These are phyloP conservation scores for Apiosordaria backusii DNA, from an alignment of 495 filamentous ascomycete genomes.

Conservation along the genomic window DNA sequence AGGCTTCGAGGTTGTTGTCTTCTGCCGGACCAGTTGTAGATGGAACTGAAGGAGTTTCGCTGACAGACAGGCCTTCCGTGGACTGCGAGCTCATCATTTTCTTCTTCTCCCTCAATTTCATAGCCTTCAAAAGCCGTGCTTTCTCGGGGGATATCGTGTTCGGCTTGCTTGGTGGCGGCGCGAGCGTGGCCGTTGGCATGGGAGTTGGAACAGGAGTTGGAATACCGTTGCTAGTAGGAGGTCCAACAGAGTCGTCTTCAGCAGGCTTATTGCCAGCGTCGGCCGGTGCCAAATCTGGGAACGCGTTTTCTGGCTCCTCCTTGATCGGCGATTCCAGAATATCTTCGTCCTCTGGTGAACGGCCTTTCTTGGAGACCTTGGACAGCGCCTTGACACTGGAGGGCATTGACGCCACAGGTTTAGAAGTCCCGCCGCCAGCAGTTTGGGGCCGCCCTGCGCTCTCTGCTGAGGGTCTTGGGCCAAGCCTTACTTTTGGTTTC, in stretches of 20 bases:
- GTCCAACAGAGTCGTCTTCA: slow-evolving; percentile 32
- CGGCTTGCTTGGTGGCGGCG: slow-evolving; percentile 42
- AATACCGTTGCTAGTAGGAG: slow-evolving; percentile 37
- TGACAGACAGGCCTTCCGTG: slow-evolving; percentile 8
- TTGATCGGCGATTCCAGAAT: slow-evolving; percentile 24
- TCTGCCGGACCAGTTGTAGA: slow-evolving; percentile 18
- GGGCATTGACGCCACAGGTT: slow-evolving; percentile 69
- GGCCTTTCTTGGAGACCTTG: slow-evolving; percentile 42
- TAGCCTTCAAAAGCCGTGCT: slow-evolving; percentile 84
- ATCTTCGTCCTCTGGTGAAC: slow-evolving; percentile 34
- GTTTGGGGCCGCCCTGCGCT: slow-evolving; percentile 61
- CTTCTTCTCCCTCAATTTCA: slow-evolving; percentile 79
- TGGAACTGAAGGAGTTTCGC: slow-evolving; percentile 19
- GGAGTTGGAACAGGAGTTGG: slow-evolving; percentile 24
- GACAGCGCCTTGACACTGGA: slow-evolving; percentile 50
- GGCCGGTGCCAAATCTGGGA: slow-evolving; percentile 16
- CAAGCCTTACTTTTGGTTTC: slow-evolving; percentile 76
- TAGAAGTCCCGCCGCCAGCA: slow-evolving; percentile 46
- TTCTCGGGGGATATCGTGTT: slow-evolving; percentile 82
- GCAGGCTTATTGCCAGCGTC: slow-evolving; percentile 24
- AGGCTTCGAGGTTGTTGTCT: not conserved
- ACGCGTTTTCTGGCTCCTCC: slow-evolving; percentile 25
- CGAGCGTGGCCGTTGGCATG: slow-evolving; percentile 48
- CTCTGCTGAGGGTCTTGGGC: slow-evolving; percentile 76
- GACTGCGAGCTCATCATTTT: slow-evolving; percentile 49